phyloP scores from a whole-genome alignment of 352 stramenopile genomes.

The Paralagenidium karlingii region DNA sequence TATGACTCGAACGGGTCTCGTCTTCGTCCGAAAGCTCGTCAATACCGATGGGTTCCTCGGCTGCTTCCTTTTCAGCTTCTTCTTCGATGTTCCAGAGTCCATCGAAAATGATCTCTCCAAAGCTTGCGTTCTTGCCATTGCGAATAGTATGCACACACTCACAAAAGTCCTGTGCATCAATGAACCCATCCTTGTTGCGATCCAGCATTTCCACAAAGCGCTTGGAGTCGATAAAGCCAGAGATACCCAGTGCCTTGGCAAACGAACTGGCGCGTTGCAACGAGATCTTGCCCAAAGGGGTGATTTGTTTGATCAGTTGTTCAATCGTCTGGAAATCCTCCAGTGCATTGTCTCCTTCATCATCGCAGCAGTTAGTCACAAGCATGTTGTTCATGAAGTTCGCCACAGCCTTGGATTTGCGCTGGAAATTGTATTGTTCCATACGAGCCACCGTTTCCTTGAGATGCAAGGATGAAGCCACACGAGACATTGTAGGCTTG shows the following conservation, averaged over 20 bases:
- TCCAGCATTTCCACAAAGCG: conserved; percentile 51
- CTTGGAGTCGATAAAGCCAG: conserved; percentile 46
- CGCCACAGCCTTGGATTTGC: conserved; percentile 68
- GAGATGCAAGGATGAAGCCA: too few relatives aligned
- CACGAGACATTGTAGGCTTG: too few relatives aligned
- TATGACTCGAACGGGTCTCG: too few relatives aligned
- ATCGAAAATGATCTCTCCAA: conserved; percentile 49
- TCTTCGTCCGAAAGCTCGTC: too few relatives aligned
- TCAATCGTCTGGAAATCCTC: conserved; percentile 44
- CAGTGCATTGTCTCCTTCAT: conserved; percentile 40
- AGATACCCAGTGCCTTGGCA: conserved; percentile 38
- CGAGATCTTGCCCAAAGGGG: conserved; percentile 28
- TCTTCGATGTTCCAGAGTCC: conserved; percentile 37
- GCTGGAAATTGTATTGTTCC: conserved; percentile 67
- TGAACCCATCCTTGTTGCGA: conserved; percentile 54
- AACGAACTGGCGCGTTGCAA: conserved; percentile 36
- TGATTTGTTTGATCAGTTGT: conserved; percentile 53
- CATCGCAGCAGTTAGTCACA: conserved; percentile 16
- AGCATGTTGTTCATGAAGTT: conserved; percentile 49
- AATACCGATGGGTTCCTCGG: too few relatives aligned
- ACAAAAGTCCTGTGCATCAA: conserved; percentile 59
- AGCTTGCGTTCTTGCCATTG: conserved; percentile 27
- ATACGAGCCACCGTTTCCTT: conserved; percentile 29
- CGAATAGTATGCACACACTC: conserved; percentile 41
- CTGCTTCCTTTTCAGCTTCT: conserved; percentile 8